A percentile compares a stretch with the other conserved stretches of the same genome.
These are phyloP conservation scores for Exserohilum turcica DNA, from an alignment of 2,329 filamentous ascomycete genomes.

Conservation along the genomic window DNA sequence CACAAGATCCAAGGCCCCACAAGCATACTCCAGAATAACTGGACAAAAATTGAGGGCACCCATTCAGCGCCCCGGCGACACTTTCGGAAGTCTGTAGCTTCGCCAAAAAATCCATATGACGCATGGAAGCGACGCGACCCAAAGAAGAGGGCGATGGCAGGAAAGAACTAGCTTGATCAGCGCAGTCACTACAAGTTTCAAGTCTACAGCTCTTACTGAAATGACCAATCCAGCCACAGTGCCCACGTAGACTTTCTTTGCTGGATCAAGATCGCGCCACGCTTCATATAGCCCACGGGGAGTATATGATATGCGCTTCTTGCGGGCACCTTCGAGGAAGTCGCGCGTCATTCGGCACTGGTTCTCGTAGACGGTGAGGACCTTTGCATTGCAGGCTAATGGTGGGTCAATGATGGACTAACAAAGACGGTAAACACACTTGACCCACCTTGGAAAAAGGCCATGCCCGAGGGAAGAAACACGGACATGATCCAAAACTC, in stretches of 20 bases:
- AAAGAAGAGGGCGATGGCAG: constrained; percentile 65
- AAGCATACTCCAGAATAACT: constrained; percentile 45
- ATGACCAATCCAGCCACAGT: constrained; percentile 37
- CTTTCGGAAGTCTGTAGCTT: constrained; percentile 50
- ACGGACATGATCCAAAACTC: constrained; percentile 50
- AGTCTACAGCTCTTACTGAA: constrained; percentile 30
- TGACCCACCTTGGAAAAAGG: constrained; percentile 44
- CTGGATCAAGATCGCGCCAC: constrained; percentile 39
- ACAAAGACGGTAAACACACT: background rate
- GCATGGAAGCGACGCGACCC: constrained; percentile 69
- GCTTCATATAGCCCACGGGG: constrained; percentile 37
- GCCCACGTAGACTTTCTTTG: constrained; percentile 42
- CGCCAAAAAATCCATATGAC: constrained; percentile 60
- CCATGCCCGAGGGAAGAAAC: constrained; percentile 47
- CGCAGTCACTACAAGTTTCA: background rate
- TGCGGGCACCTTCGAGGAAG: constrained; percentile 43
- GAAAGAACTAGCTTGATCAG: constrained; percentile 56
- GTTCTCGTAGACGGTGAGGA: constrained; percentile 44
- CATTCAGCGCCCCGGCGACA: constrained; percentile 68
- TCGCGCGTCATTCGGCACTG: constrained; percentile 42
- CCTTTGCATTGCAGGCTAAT: constrained; percentile 44
- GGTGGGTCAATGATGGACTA: constrained; percentile 1
- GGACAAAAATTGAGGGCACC: constrained; percentile 46
- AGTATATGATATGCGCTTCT: constrained; percentile 38
- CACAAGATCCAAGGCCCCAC: constrained; percentile 47